Evolutionary conservation across 441 rosid species (phyloP), one percentile per base, ranked within the genome.

Genomic region (Aquilaria agallochum): DNA sequence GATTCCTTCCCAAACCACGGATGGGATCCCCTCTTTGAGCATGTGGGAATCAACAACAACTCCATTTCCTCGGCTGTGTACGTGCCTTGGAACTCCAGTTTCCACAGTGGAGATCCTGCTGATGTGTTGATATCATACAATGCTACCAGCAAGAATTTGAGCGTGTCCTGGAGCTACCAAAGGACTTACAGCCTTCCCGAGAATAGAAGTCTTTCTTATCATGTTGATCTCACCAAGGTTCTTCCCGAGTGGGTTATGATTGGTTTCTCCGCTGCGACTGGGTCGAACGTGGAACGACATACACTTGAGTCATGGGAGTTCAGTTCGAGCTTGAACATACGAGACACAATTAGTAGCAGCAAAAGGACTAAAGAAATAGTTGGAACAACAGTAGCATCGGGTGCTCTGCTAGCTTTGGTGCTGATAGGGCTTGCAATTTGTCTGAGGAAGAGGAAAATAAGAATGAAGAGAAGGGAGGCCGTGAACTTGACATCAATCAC

Each of bases 21-120:
- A 33, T 87, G 88, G 88, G 90, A 85, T 71, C 96, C 94, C 33
- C 57, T 71, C 58, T 55, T 46, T 1, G 59, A 63, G 56, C 81
- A 80, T 27, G 79, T 77, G 1, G 87, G 83, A 9, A 81, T 81
- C 63, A 81, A 81, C 56, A 65, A 64, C 3, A 81, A 84, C 53
- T 77, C 85, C 0, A 73, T 81, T 50, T 40, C 20, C 60, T 84
- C 85, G 1, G 52, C 69, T 2, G 68, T 59, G 5, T 49, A 36
- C 33, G 68, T 74, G 0, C 46, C 58, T 10, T 80, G 84, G 82
- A 75, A 80, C 56, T 77, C 73, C 31, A 76, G 66, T 51, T n/a
- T 51, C 12, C 85, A 74, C 20, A 74, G 65, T 44, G 63, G 66
- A 58, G 80, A 76, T 54, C 56, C 61, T 9, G 64, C 69, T n/a